Evolutionary conservation across 2,329 filamentous ascomycete species (phyloP).

Genomic region (Fusarium domesticum): DNA sequence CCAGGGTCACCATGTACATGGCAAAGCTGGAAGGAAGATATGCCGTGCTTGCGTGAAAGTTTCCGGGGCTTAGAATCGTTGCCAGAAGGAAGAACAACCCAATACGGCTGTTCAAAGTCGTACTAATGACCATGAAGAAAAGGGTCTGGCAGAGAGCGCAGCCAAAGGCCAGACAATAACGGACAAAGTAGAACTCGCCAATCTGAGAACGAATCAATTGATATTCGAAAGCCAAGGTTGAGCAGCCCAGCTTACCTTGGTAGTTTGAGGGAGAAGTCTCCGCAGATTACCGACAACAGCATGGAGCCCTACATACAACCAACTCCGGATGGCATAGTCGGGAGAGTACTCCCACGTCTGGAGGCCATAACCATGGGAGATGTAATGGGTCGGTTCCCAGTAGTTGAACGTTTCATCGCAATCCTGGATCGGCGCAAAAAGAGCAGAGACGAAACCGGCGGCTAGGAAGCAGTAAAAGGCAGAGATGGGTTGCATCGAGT

Average conservation of each 20-base stretch:
- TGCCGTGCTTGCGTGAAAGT: slow-evolving; percentile 85
- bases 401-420: slow-evolving; percentile 99
- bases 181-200: slow-evolving; percentile 83
- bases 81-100: slow-evolving; percentile 80
- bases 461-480: slow-evolving; percentile 78
- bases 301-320: slow-evolving; percentile 84
- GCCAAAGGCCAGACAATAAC: slow-evolving; percentile 67
- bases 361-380: slow-evolving; percentile 86
- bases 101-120: slow-evolving; percentile 75
- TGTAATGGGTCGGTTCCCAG: slow-evolving; percentile 95
- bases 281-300: slow-evolving; percentile 67
- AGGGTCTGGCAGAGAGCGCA: slow-evolving; percentile 82
- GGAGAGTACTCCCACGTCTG: slow-evolving; percentile 99
- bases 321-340: slow-evolving; percentile 90
- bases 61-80: slow-evolving; percentile 77
- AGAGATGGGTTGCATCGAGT: slow-evolving; percentile 66
- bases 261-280: slow-evolving; percentile 59
- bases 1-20: slow-evolving; percentile 90
- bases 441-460: slow-evolving; percentile 71
- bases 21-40: slow-evolving; percentile 93
- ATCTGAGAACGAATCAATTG: slow-evolving; percentile 37
- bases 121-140: slow-evolving; percentile 73
- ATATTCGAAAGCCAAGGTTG: not conserved
- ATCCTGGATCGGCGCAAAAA: slow-evolving; percentile 89
- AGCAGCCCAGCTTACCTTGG: slow-evolving; percentile 45